These are phyloP conservation scores for Fagopyrum tataricum DNA, from an alignment of 148 eudicot genomes.

Conservation along the genomic window DNA sequence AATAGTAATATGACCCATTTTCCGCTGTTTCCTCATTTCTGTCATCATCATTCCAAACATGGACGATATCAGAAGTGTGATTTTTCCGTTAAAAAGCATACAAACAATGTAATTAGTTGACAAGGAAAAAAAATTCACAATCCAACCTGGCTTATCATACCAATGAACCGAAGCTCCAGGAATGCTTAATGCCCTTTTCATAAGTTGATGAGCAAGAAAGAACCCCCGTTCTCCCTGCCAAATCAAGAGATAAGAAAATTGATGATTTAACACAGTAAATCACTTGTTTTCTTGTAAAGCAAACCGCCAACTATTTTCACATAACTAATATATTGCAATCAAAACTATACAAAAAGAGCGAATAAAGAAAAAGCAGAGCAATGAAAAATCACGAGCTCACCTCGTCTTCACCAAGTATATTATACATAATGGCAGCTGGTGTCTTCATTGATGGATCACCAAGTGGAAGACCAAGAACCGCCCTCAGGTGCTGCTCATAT, in stretches of 20 bases:
- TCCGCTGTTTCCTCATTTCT: conserved; percentile 89
- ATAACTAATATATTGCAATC: not conserved
- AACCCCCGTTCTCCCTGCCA: conserved; percentile 83
- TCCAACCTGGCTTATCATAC: conserved; percentile 92
- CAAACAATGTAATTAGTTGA: not conserved
- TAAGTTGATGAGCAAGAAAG: conserved; percentile 56
- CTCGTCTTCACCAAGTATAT: conserved; percentile 96
- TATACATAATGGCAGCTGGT: conserved; percentile 87
- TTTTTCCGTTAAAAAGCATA: not conserved
- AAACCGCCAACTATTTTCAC: not conserved
- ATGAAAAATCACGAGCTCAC: conserved; percentile 24
- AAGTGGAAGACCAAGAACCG: conserved; percentile 89
- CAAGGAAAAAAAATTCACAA: not conserved
- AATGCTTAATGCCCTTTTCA: conserved; percentile 45
- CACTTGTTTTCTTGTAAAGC: not conserved
- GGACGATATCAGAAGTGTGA: not conserved
- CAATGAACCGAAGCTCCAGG: conserved; percentile 84
- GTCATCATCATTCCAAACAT: conserved; percentile 17
- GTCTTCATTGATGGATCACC: conserved; percentile 96
- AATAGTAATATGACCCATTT: conserved; percentile 89
- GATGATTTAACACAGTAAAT: not conserved
- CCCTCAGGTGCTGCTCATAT: conserved; percentile 90
- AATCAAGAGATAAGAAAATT: not conserved
- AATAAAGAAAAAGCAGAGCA: not conserved
- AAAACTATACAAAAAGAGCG: not conserved